Conservation (phyloP, 2,329 filamentous ascomycete species). For the Orbilia ellipsospora region DNA sequence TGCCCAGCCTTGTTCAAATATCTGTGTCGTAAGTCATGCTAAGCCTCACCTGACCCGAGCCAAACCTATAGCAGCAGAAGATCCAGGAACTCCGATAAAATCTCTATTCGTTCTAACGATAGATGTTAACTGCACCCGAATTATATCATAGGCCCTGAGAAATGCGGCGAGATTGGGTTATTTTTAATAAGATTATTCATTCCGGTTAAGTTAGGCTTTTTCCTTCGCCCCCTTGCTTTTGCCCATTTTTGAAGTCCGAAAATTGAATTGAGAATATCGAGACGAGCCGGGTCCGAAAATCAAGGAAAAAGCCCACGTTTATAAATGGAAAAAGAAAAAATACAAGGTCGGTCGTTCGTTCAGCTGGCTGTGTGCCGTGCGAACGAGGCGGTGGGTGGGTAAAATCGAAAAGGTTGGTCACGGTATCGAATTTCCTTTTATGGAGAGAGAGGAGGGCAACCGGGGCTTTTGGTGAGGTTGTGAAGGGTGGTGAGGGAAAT, state of each 20-base stretch:
- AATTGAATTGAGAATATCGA: not conserved
- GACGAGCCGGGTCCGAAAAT: constrained; percentile 19
- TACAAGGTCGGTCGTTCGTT: not conserved
- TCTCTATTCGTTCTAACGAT: constrained; percentile 10
- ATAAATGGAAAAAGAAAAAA: constrained; percentile 3
- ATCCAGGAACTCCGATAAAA: constrained; percentile 7
- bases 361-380: not conserved
- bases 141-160: not conserved
- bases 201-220: constrained; percentile 9
- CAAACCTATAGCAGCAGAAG: not conserved
- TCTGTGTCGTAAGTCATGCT: not conserved
- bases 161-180: constrained; percentile 11
- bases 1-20: not conserved
- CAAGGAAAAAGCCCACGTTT: not conserved
- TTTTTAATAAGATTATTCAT: constrained; percentile 1
- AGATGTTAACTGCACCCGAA: constrained; percentile 16
- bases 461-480: not conserved
- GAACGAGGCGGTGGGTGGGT: not conserved
- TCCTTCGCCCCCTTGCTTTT: constrained; percentile 14
- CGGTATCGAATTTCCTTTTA: constrained; percentile 50
- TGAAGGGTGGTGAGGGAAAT: constrained; percentile 1
- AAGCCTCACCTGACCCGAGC: not conserved
- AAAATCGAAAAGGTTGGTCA: constrained; percentile 3
- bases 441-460: not conserved
- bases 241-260: too few species aligned